phyloP scores from a whole-genome alignment of 257 asterid species.

The Schizonepeta tenuifolia region DNA sequence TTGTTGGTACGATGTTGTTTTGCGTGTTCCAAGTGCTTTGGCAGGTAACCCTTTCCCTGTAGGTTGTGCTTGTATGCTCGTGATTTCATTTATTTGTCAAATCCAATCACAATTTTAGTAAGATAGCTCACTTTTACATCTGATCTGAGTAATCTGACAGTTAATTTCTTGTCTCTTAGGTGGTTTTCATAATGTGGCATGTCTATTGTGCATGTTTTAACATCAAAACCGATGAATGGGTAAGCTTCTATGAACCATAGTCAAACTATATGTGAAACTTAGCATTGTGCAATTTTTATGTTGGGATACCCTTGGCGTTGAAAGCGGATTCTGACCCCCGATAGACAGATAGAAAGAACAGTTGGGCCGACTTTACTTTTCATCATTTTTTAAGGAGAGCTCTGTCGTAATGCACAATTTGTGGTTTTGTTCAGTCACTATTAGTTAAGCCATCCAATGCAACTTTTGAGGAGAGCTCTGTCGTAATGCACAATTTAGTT shows the following conservation, averaged over 20 bases:
- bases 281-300: background rate
- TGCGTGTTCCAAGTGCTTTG: constrained; percentile 54
- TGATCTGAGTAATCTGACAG: constrained; percentile 2
- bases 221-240: constrained; percentile 68
- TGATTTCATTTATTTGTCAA: constrained; percentile 7
- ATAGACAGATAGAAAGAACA: background rate
- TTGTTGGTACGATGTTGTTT: constrained; percentile 46
- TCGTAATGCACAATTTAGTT: too few relatives aligned
- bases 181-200: constrained; percentile 58
- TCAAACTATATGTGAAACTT: background rate
- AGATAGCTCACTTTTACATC: background rate
- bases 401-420: too few relatives aligned
- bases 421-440: constrained; percentile 8
- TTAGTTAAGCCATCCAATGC: background rate
- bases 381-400: background rate
- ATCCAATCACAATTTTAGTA: background rate
- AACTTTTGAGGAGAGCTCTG: too few relatives aligned
- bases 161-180: constrained; percentile 37
- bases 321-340: background rate
- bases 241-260: constrained; percentile 34
- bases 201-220: constrained; percentile 53
- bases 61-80: too few relatives aligned
- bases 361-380: background rate
- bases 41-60: constrained; percentile 45
- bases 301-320: background rate